These are phyloP conservation scores for Thalassia testudinum DNA, from an alignment of 116 monocot species.

Conservation along the genomic window DNA sequence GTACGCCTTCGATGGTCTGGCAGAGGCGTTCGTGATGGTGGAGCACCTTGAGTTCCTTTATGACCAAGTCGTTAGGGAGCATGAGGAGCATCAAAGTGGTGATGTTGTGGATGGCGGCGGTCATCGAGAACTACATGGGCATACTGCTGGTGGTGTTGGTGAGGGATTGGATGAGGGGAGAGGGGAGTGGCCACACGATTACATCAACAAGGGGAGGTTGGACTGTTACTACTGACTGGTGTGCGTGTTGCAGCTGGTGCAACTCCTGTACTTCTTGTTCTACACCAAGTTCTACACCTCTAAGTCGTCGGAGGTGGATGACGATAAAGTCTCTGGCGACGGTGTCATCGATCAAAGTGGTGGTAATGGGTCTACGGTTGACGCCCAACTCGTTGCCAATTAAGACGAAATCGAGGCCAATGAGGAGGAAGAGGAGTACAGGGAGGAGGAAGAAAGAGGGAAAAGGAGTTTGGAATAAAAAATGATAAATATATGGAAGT, in stretches of 20 bases:
- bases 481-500: too few species aligned
- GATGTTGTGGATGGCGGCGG: constrained; percentile 42
- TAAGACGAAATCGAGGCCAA: too few species aligned
- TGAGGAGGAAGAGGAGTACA: too few species aligned
- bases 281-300: constrained; percentile 37
- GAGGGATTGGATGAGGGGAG: constrained; percentile 22
- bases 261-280: constrained; percentile 36
- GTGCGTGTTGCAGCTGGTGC: constrained; percentile 23
- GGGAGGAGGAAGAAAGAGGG: too few species aligned
- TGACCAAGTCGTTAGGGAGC: constrained; percentile 64
- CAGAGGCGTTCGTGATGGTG: constrained; percentile 50
- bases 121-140: too few species aligned
- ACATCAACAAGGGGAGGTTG: too few species aligned
- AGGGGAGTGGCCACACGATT: constrained; percentile 44
- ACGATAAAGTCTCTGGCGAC: not conserved
- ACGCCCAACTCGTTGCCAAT: too few species aligned
- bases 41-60: too few species aligned
- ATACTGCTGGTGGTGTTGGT: constrained; percentile 36
- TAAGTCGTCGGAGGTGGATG: constrained; percentile 20
- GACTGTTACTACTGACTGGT: constrained; percentile 63
- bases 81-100: constrained; percentile 56
- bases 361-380: too few species aligned
- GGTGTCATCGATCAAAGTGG: too few species aligned
- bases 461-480: too few species aligned
- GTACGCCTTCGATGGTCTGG: constrained; percentile 39